A percentile compares a stretch with the other conserved stretches of the same genome.
Evolutionary conservation across 1,284 basidiomycete genomes (phyloP).

Genomic region (Leccinum huronense): DNA sequence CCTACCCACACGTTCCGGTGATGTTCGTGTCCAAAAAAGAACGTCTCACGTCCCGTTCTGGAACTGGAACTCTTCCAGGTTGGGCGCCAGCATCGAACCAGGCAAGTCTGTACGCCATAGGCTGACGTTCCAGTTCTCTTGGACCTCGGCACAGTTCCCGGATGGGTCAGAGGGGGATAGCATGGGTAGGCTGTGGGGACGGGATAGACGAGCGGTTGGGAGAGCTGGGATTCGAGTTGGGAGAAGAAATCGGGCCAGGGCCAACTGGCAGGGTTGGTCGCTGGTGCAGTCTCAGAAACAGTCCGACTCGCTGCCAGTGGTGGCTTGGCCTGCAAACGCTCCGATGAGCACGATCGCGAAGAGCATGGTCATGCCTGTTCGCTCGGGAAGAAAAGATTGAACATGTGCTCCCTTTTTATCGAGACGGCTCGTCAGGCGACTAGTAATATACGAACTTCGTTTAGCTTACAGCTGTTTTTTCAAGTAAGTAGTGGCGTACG

Average conservation of each 20-base stretch:
- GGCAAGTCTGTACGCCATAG: slow-evolving; percentile 40
- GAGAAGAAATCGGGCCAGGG: slow-evolving; percentile 37
- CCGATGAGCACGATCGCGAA: too few relatives aligned
- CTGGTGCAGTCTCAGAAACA: slow-evolving; percentile 12
- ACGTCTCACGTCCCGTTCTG: slow-evolving; percentile 41
- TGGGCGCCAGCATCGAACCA: slow-evolving; percentile 40
- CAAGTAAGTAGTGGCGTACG: too few relatives aligned
- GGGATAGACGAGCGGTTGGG: slow-evolving; percentile 33
- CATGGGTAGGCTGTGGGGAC: slow-evolving; percentile 29
- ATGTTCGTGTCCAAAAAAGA: slow-evolving; percentile 20
- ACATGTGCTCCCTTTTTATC: too few relatives aligned
- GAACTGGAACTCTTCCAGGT: slow-evolving; percentile 42
- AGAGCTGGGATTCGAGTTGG: slow-evolving; percentile 18
- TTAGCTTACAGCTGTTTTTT: too few relatives aligned
- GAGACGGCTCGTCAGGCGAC: too few relatives aligned
- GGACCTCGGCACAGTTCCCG: slow-evolving; percentile 31
- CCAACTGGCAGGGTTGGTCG: slow-evolving; percentile 38
- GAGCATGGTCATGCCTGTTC: too few relatives aligned
- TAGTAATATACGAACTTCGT: too few relatives aligned
- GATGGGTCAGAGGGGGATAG: slow-evolving; percentile 17
- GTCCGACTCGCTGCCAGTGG: too few relatives aligned
- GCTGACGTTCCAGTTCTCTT: slow-evolving; percentile 31
- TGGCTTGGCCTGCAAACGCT: not conserved
- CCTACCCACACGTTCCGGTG: slow-evolving; percentile 14
- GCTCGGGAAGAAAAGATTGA: not conserved